phyloP scores from a whole-genome alignment of 2,329 filamentous ascomycete species.

The Penicillium expansum region DNA sequence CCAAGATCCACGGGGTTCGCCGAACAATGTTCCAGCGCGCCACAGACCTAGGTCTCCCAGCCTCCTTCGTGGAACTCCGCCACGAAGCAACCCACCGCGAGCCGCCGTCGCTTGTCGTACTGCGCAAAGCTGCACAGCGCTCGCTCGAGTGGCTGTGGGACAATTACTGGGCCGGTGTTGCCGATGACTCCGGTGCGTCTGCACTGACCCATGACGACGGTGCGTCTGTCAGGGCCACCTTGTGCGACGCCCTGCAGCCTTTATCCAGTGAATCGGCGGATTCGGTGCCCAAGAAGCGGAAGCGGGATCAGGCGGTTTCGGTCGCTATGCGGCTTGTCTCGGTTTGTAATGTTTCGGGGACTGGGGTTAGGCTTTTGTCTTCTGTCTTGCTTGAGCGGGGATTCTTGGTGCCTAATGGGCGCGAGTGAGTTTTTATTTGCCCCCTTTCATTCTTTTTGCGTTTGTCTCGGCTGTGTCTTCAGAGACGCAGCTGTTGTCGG shows the following conservation, averaged over 20 bases:
- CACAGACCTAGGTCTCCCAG: slow-evolving; percentile 44
- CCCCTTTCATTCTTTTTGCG: neutral
- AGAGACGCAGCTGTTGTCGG: neutral
- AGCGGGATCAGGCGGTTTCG: slow-evolving; percentile 23
- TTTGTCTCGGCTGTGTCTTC: neutral
- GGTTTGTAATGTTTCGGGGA: slow-evolving; percentile 25
- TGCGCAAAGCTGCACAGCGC: slow-evolving; percentile 66
- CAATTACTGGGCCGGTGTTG: slow-evolving; percentile 70
- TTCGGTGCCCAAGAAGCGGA: slow-evolving; percentile 31
- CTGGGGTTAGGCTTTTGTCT: slow-evolving; percentile 22
- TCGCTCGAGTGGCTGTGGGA: slow-evolving; percentile 84
- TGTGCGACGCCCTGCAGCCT: slow-evolving; percentile 21
- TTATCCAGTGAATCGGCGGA: slow-evolving; percentile 14
- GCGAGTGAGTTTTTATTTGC: slow-evolving; percentile 26
- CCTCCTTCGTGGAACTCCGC: slow-evolving; percentile 81
- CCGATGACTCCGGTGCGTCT: slow-evolving; percentile 26
- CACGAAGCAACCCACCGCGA: slow-evolving; percentile 91
- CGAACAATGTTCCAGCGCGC: slow-evolving; percentile 48
- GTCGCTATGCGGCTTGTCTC: slow-evolving; percentile 27
- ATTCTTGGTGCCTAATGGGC: slow-evolving; percentile 26
- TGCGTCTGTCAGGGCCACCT: slow-evolving; percentile 17
- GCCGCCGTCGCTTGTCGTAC: slow-evolving; percentile 69
- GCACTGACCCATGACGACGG: slow-evolving; percentile 10
- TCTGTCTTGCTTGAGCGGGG: slow-evolving; percentile 28
- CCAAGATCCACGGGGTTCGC: slow-evolving; percentile 41